phyloP scores from a whole-genome alignment of 2,329 filamentous ascomycete species.

The Verticillium longisporum region DNA sequence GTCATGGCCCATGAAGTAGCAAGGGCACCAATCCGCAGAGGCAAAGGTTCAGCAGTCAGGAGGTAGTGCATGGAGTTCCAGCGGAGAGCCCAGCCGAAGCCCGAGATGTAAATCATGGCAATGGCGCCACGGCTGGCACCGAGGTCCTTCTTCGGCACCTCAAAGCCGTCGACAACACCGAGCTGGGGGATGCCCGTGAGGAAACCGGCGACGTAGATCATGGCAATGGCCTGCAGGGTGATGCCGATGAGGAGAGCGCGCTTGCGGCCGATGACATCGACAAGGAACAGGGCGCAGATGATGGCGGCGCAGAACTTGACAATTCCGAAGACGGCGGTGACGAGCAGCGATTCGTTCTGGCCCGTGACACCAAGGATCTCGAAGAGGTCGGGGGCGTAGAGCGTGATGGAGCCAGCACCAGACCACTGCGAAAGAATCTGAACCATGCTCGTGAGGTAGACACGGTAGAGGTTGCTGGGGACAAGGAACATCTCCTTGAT shows the following conservation, averaged over 20 bases:
- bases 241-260: constrained; percentile 56
- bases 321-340: constrained; percentile 70
- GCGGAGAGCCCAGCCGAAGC: constrained; percentile 62
- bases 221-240: constrained; percentile 50
- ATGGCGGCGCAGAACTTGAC: constrained; percentile 64
- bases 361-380: constrained; percentile 63
- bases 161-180: constrained; percentile 39
- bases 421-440: constrained; percentile 71
- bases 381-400: constrained; percentile 72
- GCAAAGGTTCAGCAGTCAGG: constrained; percentile 71
- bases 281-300: constrained; percentile 68
- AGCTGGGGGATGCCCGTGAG: constrained; percentile 55
- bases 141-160: constrained; percentile 39
- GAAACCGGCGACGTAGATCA: constrained; percentile 57
- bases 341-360: constrained; percentile 60
- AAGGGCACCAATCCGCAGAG: constrained; percentile 64
- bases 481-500: constrained; percentile 63
- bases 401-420: constrained; percentile 66
- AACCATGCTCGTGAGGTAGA: constrained; percentile 61
- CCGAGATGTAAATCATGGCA: constrained; percentile 66
- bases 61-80: constrained; percentile 70
- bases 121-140: constrained; percentile 60
- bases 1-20: constrained; percentile 69
- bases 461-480: constrained; percentile 64
- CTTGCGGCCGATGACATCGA: constrained; percentile 74